Conservation (phyloP, 768 basidiomycete species). For the Panellus pusillus region DNA sequence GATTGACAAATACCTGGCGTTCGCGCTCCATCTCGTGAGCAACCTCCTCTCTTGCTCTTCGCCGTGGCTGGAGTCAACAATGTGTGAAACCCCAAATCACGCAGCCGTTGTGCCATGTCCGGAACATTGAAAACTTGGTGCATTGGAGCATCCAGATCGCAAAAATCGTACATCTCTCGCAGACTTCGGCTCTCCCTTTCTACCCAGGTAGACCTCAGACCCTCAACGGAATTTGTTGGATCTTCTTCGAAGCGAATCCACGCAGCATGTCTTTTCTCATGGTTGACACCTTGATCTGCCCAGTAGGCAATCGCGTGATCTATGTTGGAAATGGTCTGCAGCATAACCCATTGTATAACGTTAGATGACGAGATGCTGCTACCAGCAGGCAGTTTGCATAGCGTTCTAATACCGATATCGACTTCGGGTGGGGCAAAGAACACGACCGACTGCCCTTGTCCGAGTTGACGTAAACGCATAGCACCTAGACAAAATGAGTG, state of each 20-base stretch:
- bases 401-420: constrained; percentile 30
- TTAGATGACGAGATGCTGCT: constrained; percentile 25
- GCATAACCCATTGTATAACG: constrained; percentile 45
- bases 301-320: constrained; percentile 40
- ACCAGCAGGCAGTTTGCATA: constrained; percentile 8
- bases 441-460: constrained; percentile 45
- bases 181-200: constrained; percentile 39
- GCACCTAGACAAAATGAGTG: constrained; percentile 35
- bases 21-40: constrained; percentile 44
- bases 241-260: constrained; percentile 2
- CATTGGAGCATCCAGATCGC: background rate
- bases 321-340: constrained; percentile 44
- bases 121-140: constrained; percentile 16
- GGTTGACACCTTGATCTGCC: constrained; percentile 40
- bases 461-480: constrained; percentile 53
- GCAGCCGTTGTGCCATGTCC: constrained; percentile 26
- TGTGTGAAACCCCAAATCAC: constrained; percentile 25
- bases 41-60: constrained; percentile 56
- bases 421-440: constrained; percentile 48
- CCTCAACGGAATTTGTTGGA: background rate
- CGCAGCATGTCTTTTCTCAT: constrained; percentile 27
- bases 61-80: constrained; percentile 30
- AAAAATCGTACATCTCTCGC: constrained; percentile 32
- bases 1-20: constrained; percentile 8
- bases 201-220: constrained; percentile 32